Percentiles rank a stretch among this genome's conserved stretches.
Conservation (phyloP, 2,329 filamentous ascomycete species). For the Xylariaceae sp. region DNA sequence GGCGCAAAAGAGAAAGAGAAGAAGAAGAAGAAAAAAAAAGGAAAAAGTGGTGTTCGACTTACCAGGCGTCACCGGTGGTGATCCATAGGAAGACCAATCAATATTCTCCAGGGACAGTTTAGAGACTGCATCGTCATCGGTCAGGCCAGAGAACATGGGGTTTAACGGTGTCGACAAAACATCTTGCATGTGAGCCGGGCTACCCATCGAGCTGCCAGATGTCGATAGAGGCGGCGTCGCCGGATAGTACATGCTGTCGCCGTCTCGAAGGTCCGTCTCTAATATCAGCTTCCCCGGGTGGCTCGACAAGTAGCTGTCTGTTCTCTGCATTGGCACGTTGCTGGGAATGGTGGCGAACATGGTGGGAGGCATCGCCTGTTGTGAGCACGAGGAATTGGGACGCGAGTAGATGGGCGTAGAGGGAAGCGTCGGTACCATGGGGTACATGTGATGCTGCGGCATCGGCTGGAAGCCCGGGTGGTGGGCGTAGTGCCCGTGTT, state of each 20-base stretch:
- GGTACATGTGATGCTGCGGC: slow-evolving; percentile 45
- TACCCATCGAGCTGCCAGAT: slow-evolving; percentile 78
- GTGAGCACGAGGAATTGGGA: slow-evolving; percentile 60
- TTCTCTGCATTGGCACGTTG: slow-evolving; percentile 73
- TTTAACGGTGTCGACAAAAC: slow-evolving; percentile 78
- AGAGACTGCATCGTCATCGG: slow-evolving; percentile 61
- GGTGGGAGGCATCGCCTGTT: slow-evolving; percentile 44
- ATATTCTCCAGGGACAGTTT: slow-evolving; percentile 63
- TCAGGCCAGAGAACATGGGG: slow-evolving; percentile 68
- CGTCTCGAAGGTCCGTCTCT: slow-evolving; percentile 66
- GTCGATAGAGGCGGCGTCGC: slow-evolving; percentile 83
- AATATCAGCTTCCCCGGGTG: slow-evolving; percentile 50
- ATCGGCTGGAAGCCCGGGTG: slow-evolving; percentile 52
- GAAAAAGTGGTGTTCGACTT: slow-evolving; percentile 40
- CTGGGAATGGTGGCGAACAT: slow-evolving; percentile 53
- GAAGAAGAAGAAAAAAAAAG: background rate
- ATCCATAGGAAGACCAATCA: slow-evolving; percentile 72
- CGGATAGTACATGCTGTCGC: slow-evolving; percentile 65
- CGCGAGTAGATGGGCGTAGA: slow-evolving; percentile 60
- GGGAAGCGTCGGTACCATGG: slow-evolving; percentile 52
- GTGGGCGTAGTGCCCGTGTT: slow-evolving; percentile 70
- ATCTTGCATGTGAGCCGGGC: slow-evolving; percentile 67
- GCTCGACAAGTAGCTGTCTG: slow-evolving; percentile 50
- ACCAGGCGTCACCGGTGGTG: slow-evolving; percentile 88
- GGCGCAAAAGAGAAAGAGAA: background rate